phyloP scores from a whole-genome alignment of 495 filamentous ascomycete genomes.

The Penicillium subrubescens region DNA sequence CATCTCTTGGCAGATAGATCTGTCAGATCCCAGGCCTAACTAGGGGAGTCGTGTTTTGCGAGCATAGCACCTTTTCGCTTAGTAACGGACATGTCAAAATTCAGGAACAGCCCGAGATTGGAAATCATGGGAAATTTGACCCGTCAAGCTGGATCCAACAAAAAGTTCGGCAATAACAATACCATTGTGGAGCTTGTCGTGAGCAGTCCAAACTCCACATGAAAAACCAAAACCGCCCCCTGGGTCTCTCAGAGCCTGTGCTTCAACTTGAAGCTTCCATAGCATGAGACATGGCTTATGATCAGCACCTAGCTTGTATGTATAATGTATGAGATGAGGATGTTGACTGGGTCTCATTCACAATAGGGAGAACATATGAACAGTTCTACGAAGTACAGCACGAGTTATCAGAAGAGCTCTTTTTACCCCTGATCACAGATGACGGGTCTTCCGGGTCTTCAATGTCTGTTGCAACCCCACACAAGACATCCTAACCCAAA shows the following conservation, averaged over 20 bases:
- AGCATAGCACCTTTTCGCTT: background rate
- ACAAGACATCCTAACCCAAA: background rate
- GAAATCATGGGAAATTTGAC: background rate
- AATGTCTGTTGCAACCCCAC: background rate
- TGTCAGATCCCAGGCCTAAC: background rate
- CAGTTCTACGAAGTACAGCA: no score
- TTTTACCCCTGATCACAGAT: background rate
- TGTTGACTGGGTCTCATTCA: background rate
- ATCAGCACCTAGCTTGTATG: background rate
- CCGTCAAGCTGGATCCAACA: background rate
- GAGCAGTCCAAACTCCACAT: constrained; percentile 1
- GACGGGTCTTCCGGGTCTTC: background rate
- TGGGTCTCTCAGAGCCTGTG: background rate
- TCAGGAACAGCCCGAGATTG: background rate
- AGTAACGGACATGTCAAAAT: background rate
- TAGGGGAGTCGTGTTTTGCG: background rate
- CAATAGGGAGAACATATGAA: no score
- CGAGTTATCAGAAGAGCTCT: background rate
- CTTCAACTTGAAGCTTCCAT: no score
- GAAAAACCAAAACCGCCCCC: constrained; percentile 1
- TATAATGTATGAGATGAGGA: background rate
- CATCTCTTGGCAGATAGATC: background rate
- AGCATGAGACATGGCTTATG: background rate
- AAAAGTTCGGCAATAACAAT: background rate
- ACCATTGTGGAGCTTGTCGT: background rate